Percentiles rank a stretch among this genome's conserved stretches.
phyloP scores from a whole-genome alignment of 495 filamentous ascomycete species.

The Daldinia concentrica region DNA sequence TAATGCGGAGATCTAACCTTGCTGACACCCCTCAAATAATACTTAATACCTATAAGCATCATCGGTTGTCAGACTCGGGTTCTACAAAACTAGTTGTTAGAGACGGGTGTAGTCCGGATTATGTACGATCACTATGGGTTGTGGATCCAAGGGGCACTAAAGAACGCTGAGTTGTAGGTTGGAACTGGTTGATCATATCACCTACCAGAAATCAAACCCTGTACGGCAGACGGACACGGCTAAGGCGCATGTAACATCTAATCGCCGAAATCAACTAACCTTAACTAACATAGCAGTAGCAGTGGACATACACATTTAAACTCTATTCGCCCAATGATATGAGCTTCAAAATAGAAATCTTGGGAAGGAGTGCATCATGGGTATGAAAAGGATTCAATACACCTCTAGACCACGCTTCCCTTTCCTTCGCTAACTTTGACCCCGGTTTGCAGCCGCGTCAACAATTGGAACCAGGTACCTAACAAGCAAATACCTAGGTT shows the following conservation, averaged over 20 bases:
- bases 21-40: not conserved
- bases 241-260: not conserved
- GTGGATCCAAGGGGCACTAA: not conserved
- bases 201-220: not conserved
- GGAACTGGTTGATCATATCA: not conserved
- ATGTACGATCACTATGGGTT: not conserved
- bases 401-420: too few relatives aligned
- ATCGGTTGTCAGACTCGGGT: not conserved
- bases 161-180: not conserved
- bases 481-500: not conserved
- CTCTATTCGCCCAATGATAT: not conserved
- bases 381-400: too few relatives aligned
- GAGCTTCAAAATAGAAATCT: not conserved
- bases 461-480: not conserved
- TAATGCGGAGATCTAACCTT: not conserved
- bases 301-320: not conserved
- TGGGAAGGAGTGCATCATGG: not conserved
- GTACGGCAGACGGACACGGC: not conserved
- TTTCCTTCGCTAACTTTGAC: too few relatives aligned
- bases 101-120: not conserved
- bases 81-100: not conserved
- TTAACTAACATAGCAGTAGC: not conserved
- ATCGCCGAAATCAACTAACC: not conserved
- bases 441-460: not conserved
- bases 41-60: not conserved